A percentile compares a stretch with the other conserved stretches of the same genome.
Conservation (phyloP, 2,329 filamentous ascomycete species). For the Chalara sp. region DNA sequence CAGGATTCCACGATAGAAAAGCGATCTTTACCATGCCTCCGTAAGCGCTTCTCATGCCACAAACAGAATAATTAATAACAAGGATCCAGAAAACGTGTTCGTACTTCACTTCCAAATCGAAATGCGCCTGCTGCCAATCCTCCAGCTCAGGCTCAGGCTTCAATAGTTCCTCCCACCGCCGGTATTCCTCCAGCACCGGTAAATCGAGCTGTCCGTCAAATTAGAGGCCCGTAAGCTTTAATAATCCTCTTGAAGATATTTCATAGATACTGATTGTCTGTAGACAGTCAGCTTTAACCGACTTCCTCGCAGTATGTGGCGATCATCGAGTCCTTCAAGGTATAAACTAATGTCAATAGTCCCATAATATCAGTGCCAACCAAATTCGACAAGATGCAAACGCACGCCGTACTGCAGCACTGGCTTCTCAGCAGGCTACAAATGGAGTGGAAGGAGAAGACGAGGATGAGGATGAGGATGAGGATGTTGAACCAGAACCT, state of each 20-base stretch:
- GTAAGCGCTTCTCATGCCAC: no score
- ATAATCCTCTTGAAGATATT: background rate
- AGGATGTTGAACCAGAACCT: slow-evolving; percentile 22
- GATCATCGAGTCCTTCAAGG: background rate
- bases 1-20: no score
- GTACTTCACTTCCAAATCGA: no score
- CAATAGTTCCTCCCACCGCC: background rate
- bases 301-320: slow-evolving; percentile 54
- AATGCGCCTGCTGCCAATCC: background rate
- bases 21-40: no score
- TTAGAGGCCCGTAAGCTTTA: slow-evolving; percentile 24
- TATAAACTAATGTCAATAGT: slow-evolving; percentile 41
- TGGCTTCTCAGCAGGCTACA: slow-evolving; percentile 19
- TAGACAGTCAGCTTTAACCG: slow-evolving; percentile 59
- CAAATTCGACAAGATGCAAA: slow-evolving; percentile 47
- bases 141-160: background rate
- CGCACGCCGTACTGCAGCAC: slow-evolving; percentile 36
- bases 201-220: slow-evolving; percentile 15
- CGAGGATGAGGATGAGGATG: slow-evolving; percentile 28
- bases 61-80: no score
- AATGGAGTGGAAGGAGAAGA: slow-evolving; percentile 35
- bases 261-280: slow-evolving; percentile 1
- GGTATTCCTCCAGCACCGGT: slow-evolving; percentile 5
- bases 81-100: no score
- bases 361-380: slow-evolving; percentile 63